Percentiles rank a stretch among this genome's conserved stretches.
Conservation (phyloP, 148 eudicot genomes). For the Fagopyrum esculentum region DNA sequence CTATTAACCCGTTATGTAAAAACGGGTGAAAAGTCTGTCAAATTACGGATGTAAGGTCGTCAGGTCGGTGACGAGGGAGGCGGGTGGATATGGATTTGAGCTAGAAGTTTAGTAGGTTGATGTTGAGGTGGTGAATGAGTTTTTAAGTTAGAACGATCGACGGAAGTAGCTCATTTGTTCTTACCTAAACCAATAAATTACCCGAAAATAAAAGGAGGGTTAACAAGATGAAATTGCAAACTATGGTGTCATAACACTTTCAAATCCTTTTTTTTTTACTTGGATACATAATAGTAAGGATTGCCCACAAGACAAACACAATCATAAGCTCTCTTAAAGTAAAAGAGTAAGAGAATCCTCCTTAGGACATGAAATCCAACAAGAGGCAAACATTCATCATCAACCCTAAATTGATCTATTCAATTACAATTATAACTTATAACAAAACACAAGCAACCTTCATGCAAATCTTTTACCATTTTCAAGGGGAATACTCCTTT, state of each 20-base stretch:
- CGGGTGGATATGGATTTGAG: too few relatives aligned
- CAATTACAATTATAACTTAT: slow-evolving; percentile 9
- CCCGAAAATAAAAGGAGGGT: too few relatives aligned
- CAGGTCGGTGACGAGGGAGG: too few relatives aligned
- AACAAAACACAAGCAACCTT: background rate
- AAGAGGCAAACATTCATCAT: slow-evolving; percentile 1
- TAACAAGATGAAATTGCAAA: background rate
- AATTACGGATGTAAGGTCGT: too few relatives aligned
- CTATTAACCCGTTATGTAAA: too few relatives aligned
- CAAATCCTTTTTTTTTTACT: background rate
- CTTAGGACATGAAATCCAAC: background rate
- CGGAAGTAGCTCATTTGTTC: too few relatives aligned
- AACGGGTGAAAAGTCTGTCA: too few relatives aligned
- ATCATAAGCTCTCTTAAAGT: background rate
- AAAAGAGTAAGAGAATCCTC: background rate
- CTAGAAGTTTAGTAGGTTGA: too few relatives aligned
- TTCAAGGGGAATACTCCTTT: background rate
- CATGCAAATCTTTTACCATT: background rate
- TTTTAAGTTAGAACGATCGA: too few relatives aligned
- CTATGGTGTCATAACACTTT: background rate
- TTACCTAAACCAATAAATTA: too few relatives aligned
- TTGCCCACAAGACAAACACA: slow-evolving; percentile 7
- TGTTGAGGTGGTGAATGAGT: too few relatives aligned
- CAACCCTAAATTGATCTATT: slow-evolving; percentile 10
- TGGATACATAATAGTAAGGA: slow-evolving; percentile 1